Evolutionary conservation across 1,284 basidiomycete genomes (phyloP).

Genomic region (Cutaneotrichosporon dermatis): DNA sequence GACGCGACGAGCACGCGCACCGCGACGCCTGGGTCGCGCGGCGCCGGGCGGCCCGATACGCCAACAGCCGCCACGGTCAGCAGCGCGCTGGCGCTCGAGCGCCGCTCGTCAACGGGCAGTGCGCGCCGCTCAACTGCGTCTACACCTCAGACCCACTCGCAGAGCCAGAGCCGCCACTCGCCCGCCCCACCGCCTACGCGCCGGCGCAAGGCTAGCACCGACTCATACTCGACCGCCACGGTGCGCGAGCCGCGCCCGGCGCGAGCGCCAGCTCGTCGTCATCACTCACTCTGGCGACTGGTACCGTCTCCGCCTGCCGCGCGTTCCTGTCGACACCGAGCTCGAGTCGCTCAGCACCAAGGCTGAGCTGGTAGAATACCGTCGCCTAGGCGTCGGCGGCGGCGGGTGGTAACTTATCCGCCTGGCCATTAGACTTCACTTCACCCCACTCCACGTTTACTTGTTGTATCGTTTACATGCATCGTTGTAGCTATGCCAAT

Average conservation of each 20-base stretch:
- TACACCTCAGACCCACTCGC: neutral
- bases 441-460: neutral
- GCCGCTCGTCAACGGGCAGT: constrained; percentile 5
- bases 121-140: neutral
- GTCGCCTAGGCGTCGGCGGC: constrained; percentile 41
- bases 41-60: constrained; percentile 10
- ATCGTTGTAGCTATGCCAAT: neutral
- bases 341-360: constrained; percentile 16
- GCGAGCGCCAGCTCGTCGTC: constrained; percentile 63
- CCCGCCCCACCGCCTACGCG: neutral
- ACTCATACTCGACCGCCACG: constrained; percentile 4
- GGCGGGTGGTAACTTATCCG: constrained; percentile 34
- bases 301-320: constrained; percentile 76
- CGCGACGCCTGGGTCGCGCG: constrained; percentile 21
- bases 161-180: neutral
- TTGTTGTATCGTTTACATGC: constrained; percentile 7
- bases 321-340: neutral
- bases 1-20: constrained; percentile 28
- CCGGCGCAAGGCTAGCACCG: neutral
- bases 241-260: neutral
- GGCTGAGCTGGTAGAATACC: constrained; percentile 44
- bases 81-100: constrained; percentile 1
- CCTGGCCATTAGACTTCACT: neutral
- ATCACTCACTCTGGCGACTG: constrained; percentile 86
- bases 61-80: constrained; percentile 8